phyloP scores from a whole-genome alignment of 2,329 filamentous ascomycete species.

The Hypoxylon sp. region DNA sequence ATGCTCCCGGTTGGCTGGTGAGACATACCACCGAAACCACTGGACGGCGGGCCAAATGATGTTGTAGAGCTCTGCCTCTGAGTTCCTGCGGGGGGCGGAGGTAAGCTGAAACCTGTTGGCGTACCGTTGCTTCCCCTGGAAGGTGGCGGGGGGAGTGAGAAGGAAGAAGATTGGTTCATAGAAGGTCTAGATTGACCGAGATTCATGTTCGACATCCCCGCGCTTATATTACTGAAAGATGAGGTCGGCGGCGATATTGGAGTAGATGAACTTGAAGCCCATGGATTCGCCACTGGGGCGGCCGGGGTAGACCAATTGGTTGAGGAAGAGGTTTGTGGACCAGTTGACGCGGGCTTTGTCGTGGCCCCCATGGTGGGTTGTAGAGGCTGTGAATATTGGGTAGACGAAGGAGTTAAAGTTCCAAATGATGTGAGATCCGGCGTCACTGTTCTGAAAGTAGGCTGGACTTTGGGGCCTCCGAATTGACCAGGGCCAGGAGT shows the following conservation, averaged over 20 bases:
- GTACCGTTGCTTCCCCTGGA: slow-evolving; percentile 49
- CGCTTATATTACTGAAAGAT: slow-evolving; percentile 57
- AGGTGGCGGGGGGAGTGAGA: slow-evolving; percentile 72
- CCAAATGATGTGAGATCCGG: slow-evolving; percentile 71
- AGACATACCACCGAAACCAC: slow-evolving; percentile 38
- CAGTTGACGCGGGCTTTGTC: slow-evolving; percentile 40
- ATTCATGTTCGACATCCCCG: slow-evolving; percentile 65
- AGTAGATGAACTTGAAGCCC: slow-evolving; percentile 60
- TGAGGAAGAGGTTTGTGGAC: slow-evolving; percentile 59
- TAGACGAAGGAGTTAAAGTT: slow-evolving; percentile 69
- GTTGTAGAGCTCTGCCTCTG: slow-evolving; percentile 50
- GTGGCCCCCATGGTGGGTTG: slow-evolving; percentile 58
- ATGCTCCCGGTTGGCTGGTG: slow-evolving; percentile 45
- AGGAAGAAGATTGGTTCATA: slow-evolving; percentile 62
- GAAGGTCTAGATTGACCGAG: slow-evolving; percentile 61
- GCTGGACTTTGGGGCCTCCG: slow-evolving; percentile 56
- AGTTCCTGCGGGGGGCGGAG: slow-evolving; percentile 60
- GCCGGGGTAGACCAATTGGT: slow-evolving; percentile 56
- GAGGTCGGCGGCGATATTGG: slow-evolving; percentile 55
- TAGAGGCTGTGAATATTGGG: slow-evolving; percentile 74
- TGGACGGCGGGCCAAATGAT: slow-evolving; percentile 49
- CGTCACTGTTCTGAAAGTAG: slow-evolving; percentile 69
- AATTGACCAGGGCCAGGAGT: slow-evolving; percentile 53
- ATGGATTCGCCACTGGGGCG: slow-evolving; percentile 62
- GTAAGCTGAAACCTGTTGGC: slow-evolving; percentile 63